Evolutionary conservation across 1,139 yeast species (phyloP).

Genomic region (Taphrina communis): DNA sequence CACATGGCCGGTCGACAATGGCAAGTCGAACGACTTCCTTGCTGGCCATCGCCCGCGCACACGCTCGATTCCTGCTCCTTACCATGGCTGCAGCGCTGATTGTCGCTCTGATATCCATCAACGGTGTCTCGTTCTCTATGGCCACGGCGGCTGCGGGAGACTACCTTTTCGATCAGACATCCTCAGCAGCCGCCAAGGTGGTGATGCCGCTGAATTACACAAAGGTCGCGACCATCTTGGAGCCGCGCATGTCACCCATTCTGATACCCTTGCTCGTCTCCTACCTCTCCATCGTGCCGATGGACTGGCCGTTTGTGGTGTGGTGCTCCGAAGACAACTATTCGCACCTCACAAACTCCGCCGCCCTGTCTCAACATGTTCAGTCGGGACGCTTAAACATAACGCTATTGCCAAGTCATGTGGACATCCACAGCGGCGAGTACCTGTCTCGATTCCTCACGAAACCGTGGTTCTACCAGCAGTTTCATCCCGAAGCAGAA

Average conservation of each 20-base stretch:
- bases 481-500: slow-evolving; percentile 24
- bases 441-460: slow-evolving; percentile 27
- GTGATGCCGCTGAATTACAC: slow-evolving; percentile 13
- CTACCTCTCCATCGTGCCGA: slow-evolving; percentile 25
- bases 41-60: not conserved
- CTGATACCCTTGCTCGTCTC: slow-evolving; percentile 14
- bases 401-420: slow-evolving; percentile 22
- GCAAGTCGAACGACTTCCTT: not conserved
- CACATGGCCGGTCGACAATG: not conserved
- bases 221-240: slow-evolving; percentile 36
- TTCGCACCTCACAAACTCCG: not conserved
- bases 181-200: not conserved
- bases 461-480: slow-evolving; percentile 37
- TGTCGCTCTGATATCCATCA: not conserved
- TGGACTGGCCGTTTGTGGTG: slow-evolving; percentile 30
- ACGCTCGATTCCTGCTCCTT: not conserved
- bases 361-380: slow-evolving; percentile 4
- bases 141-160: not conserved
- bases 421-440: slow-evolving; percentile 29
- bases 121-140: not conserved
- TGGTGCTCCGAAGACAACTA: slow-evolving; percentile 34
- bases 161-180: not conserved
- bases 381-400: slow-evolving; percentile 23
- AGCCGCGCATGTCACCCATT: slow-evolving; percentile 21
- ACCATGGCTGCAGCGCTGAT: not conserved